These are phyloP conservation scores for Corynespora cassiicola DNA, from an alignment of 2,329 filamentous ascomycete genomes.

Conservation along the genomic window DNA sequence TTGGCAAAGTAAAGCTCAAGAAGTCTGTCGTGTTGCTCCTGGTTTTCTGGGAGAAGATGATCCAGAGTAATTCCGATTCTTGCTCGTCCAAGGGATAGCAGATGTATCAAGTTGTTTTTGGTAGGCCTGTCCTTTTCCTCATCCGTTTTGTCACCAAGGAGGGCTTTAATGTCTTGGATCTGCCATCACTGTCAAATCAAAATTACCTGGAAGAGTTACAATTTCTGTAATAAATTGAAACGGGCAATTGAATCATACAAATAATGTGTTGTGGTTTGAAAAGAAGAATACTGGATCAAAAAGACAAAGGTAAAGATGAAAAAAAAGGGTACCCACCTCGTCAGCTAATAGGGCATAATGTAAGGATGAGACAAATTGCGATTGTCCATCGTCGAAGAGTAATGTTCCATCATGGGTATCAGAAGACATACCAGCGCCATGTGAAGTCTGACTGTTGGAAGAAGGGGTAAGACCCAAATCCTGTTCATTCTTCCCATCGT, in stretches of 20 bases:
- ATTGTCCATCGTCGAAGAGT: conserved; percentile 43
- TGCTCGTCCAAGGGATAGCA: conserved; percentile 41
- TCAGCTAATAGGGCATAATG: conserved; percentile 48
- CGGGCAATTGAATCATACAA: too few relatives aligned
- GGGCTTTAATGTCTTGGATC: conserved; percentile 48
- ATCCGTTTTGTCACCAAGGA: conserved; percentile 40
- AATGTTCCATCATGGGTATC: conserved; percentile 45
- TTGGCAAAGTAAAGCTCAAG: conserved; percentile 43
- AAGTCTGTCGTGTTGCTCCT: conserved; percentile 39
- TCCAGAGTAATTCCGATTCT: conserved; percentile 31
- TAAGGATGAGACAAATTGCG: conserved; percentile 49
- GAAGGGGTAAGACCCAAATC: conserved; percentile 34
- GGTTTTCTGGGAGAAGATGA: conserved; percentile 34
- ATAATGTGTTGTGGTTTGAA: too few relatives aligned
- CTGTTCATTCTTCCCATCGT: conserved; percentile 25
- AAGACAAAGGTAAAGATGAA: neutral
- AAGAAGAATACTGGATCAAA: too few relatives aligned
- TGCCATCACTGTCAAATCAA: conserved; percentile 13
- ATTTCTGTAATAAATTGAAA: too few relatives aligned
- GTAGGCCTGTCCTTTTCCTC: conserved; percentile 36
- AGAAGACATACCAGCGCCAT: conserved; percentile 41
- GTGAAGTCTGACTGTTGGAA: conserved; percentile 47
- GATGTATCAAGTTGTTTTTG: conserved; percentile 36
- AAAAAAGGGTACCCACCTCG: conserved; percentile 33
- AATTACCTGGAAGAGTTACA: too few relatives aligned